Evolutionary conservation across 495 filamentous ascomycete species (phyloP).

Genomic region (Aspergillus sclerotiicarbonarius): DNA sequence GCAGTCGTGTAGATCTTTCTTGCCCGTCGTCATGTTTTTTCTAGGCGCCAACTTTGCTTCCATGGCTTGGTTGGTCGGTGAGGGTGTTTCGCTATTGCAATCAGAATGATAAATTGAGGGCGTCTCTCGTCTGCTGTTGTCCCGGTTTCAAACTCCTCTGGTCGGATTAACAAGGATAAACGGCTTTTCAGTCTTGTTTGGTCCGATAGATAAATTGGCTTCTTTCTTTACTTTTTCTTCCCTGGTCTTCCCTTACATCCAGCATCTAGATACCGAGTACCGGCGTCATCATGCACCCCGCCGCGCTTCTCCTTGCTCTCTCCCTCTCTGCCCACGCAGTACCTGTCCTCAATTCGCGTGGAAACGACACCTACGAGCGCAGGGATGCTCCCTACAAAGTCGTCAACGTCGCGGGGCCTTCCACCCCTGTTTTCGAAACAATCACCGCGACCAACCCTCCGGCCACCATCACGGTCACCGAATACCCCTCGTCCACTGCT

Average conservation of each 20-base stretch:
- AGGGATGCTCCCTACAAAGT: constrained; percentile 41
- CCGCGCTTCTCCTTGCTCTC: constrained; percentile 30
- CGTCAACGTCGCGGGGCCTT: constrained; percentile 46
- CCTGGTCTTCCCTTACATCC: not conserved
- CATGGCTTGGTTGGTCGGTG: not conserved
- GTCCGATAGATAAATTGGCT: not conserved
- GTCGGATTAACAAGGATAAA: not conserved
- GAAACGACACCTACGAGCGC: constrained; percentile 28
- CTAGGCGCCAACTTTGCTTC: not conserved
- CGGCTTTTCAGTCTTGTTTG: not conserved
- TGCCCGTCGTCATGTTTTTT: constrained; percentile 1
- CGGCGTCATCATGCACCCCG: constrained; percentile 33
- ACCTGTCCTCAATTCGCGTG: constrained; percentile 29
- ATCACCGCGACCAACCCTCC: constrained; percentile 31
- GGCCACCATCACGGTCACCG: constrained; percentile 35
- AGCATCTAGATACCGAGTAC: not conserved
- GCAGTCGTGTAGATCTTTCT: not conserved
- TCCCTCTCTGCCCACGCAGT: constrained; percentile 33
- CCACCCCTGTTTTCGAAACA: constrained; percentile 28
- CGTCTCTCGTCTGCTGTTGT: constrained; percentile 2
- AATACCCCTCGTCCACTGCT: constrained; percentile 25
- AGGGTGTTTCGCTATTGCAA: not conserved
- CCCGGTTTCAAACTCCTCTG: not conserved
- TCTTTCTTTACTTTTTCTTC: not conserved
- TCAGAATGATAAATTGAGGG: not conserved